Evolutionary conservation across 805 yeast species (phyloP).

Genomic region (Deakozyma indianensis): DNA sequence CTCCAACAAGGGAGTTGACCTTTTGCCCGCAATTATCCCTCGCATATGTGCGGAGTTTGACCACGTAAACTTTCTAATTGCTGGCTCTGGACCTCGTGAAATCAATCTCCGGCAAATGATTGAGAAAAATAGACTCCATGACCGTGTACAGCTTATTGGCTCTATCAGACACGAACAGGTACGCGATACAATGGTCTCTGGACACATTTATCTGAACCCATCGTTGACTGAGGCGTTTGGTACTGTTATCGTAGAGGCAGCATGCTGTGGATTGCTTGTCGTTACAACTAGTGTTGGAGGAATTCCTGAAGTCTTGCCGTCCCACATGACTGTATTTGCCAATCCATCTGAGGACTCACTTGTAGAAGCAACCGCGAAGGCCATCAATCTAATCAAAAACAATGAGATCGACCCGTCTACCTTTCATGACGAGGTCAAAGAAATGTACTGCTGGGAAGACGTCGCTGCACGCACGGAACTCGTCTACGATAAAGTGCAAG

Average conservation of each 20-base stretch:
- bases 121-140: constrained; percentile 72
- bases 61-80: constrained; percentile 66
- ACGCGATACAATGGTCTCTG: constrained; percentile 80
- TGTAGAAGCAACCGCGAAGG: constrained; percentile 56
- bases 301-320: constrained; percentile 89
- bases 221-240: constrained; percentile 96
- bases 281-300: constrained; percentile 97
- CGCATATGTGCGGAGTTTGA: constrained; percentile 50
- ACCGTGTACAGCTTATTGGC: constrained; percentile 74
- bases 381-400: constrained; percentile 44
- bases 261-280: constrained; percentile 83
- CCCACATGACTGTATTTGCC: constrained; percentile 85
- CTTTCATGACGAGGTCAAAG: constrained; percentile 64
- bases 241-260: constrained; percentile 93
- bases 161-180: constrained; percentile 86
- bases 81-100: constrained; percentile 95
- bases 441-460: constrained; percentile 86
- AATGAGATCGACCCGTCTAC: constrained; percentile 51
- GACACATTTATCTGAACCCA: constrained; percentile 88
- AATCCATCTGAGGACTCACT: constrained; percentile 76
- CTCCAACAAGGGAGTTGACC: constrained; percentile 94
- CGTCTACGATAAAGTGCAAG: constrained; percentile 44
- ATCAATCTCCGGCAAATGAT: constrained; percentile 92
- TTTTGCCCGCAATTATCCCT: constrained; percentile 74
- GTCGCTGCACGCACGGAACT: constrained; percentile 75